phyloP scores from a whole-genome alignment of 2,329 filamentous ascomycete species.

The Cercospora sp. region DNA sequence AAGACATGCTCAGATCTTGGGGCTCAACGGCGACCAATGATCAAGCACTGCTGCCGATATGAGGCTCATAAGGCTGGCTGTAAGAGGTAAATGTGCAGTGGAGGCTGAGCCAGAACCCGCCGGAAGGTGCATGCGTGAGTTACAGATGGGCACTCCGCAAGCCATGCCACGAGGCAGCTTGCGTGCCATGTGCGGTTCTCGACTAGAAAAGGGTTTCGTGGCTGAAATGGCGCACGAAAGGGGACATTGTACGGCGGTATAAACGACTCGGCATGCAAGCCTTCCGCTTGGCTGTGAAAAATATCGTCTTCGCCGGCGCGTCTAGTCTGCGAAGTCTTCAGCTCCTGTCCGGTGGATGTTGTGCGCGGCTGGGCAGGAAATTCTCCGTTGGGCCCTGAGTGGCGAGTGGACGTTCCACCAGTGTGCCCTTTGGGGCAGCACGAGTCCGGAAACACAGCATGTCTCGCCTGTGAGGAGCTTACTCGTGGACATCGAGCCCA shows the following conservation, averaged over 20 bases:
- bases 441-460: background rate
- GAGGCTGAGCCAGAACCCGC: constrained; percentile 4
- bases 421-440: background rate
- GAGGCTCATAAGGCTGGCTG: constrained; percentile 1
- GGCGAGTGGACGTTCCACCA: background rate
- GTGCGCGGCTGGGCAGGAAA: background rate
- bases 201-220: background rate
- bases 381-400: background rate
- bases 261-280: background rate
- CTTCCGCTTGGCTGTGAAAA: background rate
- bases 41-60: constrained; percentile 1
- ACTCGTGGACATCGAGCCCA: background rate
- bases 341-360: background rate
- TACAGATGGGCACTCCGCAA: constrained; percentile 11
- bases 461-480: constrained; percentile 9
- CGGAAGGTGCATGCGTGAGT: background rate
- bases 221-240: constrained; percentile 3
- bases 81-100: background rate
- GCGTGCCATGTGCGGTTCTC: background rate
- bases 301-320: background rate
- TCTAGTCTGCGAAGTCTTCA: background rate
- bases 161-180: constrained; percentile 8
- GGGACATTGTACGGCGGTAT: background rate
- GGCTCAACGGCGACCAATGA: constrained; percentile 2
- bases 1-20: background rate